phyloP scores from a whole-genome alignment of 73 alveolate species.

The Stentor coeruleus region DNA sequence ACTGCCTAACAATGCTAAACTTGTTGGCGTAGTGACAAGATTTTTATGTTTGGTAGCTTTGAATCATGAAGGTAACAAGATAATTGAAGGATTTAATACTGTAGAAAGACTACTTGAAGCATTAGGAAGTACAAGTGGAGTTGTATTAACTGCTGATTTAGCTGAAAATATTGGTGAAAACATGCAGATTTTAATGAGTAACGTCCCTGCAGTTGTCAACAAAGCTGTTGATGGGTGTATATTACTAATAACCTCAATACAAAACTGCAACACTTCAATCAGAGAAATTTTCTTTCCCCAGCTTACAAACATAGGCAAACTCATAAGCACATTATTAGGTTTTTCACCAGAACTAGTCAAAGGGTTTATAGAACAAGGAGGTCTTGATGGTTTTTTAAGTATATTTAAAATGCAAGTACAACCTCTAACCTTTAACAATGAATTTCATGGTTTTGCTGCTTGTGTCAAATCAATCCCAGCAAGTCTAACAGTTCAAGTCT shows the following conservation, averaged over 20 bases:
- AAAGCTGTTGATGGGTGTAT: background rate
- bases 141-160: background rate
- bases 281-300: background rate
- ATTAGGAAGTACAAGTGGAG: background rate
- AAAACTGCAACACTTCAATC: background rate
- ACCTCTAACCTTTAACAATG: constrained; percentile 12
- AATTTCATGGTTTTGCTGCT: background rate
- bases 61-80: background rate
- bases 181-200: constrained; percentile 12
- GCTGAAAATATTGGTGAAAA: constrained; percentile 18
- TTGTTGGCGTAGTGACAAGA: constrained; percentile 7
- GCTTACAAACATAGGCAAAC: background rate
- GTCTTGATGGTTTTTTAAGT: background rate
- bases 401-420: background rate
- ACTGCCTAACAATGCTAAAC: background rate
- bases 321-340: background rate
- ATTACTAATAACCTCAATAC: background rate
- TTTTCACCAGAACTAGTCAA: background rate
- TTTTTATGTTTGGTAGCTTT: background rate
- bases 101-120: background rate
- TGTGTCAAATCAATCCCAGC: background rate
- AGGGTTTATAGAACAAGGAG: constrained; percentile 4
- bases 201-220: background rate
- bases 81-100: background rate
- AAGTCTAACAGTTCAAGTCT: background rate